Percentiles rank a stretch among this genome's conserved stretches.
Evolutionary conservation across 1,139 yeast species (phyloP).

Genomic region (Pichia sp.): DNA sequence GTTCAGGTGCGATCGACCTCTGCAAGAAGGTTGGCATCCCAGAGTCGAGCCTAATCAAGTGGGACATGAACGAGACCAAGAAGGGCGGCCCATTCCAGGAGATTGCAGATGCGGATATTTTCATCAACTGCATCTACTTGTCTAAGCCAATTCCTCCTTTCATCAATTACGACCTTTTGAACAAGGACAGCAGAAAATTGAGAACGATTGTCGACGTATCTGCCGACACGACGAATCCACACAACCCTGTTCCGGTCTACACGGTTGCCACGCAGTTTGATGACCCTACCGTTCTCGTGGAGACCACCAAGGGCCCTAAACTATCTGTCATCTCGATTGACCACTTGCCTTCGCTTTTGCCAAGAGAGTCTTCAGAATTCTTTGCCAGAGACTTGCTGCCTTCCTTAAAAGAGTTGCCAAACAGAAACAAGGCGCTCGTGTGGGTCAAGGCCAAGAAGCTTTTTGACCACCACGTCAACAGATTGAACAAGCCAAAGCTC

Average conservation of each 20-base stretch:
- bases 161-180: conserved; percentile 64
- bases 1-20: conserved; percentile 92
- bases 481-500: conserved; percentile 39
- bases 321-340: conserved; percentile 93
- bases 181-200: conserved; percentile 62
- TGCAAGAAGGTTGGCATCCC: conserved; percentile 84
- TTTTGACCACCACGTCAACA: conserved; percentile 77
- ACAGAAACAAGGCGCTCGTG: conserved; percentile 77
- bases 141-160: conserved; percentile 94
- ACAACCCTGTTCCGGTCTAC: conserved; percentile 95
- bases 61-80: conserved; percentile 98
- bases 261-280: conserved; percentile 82
- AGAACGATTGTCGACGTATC: conserved; percentile 95
- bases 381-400: conserved; percentile 86
- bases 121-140: conserved; percentile 91
- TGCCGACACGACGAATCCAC: conserved; percentile 98
- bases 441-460: conserved; percentile 87
- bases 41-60: conserved; percentile 73
- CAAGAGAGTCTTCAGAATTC: conserved; percentile 94
- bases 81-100: conserved; percentile 96
- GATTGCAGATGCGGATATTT: conserved; percentile 81
- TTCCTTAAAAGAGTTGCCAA: conserved; percentile 75
- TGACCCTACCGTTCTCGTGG: conserved; percentile 83
- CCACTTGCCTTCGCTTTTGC: conserved; percentile 90
- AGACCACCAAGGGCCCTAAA: conserved; percentile 75